Evolutionary conservation across 495 filamentous ascomycete species (phyloP).

Genomic region (Daldinia loculata): DNA sequence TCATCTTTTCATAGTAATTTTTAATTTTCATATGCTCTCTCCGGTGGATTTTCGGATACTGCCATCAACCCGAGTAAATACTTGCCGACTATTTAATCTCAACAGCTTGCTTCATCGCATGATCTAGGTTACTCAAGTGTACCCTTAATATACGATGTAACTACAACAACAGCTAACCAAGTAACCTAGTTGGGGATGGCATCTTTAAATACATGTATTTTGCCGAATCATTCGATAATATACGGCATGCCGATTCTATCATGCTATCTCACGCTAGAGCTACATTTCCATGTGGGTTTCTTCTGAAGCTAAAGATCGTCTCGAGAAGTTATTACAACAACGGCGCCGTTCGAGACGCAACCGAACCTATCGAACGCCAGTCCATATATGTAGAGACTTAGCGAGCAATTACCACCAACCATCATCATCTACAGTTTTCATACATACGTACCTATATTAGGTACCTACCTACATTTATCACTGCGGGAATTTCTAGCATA

Average conservation of each 20-base stretch:
- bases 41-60: not conserved
- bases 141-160: conserved; percentile 19
- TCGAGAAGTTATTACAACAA: no score
- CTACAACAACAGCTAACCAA: not conserved
- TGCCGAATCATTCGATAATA: conserved; percentile 29
- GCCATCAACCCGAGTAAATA: not conserved
- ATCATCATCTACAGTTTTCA: no score
- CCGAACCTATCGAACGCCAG: no score
- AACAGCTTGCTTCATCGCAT: conserved; percentile 4
- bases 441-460: not conserved
- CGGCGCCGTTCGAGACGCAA: no score
- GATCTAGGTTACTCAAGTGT: conserved; percentile 29
- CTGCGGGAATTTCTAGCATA: conserved; percentile 32
- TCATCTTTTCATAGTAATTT: not conserved
- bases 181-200: not conserved
- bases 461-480: conserved; percentile 6
- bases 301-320: no score
- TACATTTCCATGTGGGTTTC: not conserved
- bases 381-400: no score
- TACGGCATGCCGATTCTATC: conserved; percentile 1
- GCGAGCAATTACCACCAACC: no score
- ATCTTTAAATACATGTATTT: not conserved
- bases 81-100: not conserved
- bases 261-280: conserved; percentile 15
- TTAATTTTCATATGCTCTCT: not conserved